Conservation (phyloP, 352 stramenopile genomes). For the Phytophthora ramorum region DNA sequence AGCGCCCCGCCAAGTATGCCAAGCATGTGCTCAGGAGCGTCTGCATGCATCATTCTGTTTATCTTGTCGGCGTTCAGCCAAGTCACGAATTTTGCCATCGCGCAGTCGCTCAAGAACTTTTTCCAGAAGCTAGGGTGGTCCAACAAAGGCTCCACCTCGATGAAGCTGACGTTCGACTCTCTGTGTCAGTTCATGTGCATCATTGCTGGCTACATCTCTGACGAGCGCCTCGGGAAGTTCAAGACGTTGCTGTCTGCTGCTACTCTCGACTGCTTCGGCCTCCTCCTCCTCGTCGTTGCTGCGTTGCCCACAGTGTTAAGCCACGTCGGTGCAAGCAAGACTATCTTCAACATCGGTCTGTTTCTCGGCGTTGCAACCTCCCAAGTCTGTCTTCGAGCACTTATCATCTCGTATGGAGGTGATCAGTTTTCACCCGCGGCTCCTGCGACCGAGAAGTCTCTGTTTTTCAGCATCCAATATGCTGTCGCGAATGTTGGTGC, state of each 20-base stretch:
- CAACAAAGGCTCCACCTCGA: conserved; percentile 52
- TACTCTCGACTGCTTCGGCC: conserved; percentile 44
- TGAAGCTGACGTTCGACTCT: conserved; percentile 68
- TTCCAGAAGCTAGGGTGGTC: conserved; percentile 62
- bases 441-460: conserved; percentile 45
- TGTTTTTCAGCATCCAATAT: conserved; percentile 87
- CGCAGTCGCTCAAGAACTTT: conserved; percentile 64
- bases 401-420: conserved; percentile 62
- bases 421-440: conserved; percentile 61
- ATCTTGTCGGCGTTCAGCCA: conserved; percentile 40
- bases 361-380: conserved; percentile 51
- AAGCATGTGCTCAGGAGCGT: conserved; percentile 54
- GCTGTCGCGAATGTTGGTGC: conserved; percentile 76
- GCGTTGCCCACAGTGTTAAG: conserved; percentile 41
- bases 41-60: conserved; percentile 56
- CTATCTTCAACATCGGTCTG: conserved; percentile 56
- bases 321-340: conserved; percentile 15
- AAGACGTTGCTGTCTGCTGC: conserved; percentile 25
- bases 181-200: conserved; percentile 63
- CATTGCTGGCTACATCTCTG: conserved; percentile 55
- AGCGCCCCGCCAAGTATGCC: conserved; percentile 45
- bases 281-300: conserved; percentile 48
- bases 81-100: conserved; percentile 57
- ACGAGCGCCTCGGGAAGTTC: conserved; percentile 55
- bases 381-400: conserved; percentile 56